Conservation (phyloP, 163 green algal genomes). For the Scenedesmus sp. region DNA sequence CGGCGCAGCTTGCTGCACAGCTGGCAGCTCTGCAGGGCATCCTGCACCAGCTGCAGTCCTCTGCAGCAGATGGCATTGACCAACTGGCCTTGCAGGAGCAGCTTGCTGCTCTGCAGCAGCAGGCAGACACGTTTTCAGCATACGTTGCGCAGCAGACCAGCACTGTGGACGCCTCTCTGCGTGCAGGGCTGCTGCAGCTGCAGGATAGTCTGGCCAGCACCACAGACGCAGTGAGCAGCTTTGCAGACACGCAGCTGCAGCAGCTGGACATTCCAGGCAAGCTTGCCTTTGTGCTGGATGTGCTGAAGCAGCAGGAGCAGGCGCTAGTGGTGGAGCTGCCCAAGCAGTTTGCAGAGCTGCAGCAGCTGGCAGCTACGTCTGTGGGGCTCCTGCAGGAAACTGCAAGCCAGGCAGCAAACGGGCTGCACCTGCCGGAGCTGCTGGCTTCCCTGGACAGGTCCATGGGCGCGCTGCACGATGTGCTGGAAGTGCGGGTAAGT, state of each 20-base stretch:
- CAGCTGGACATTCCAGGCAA: slow-evolving; percentile 37
- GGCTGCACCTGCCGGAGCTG: slow-evolving; percentile 42
- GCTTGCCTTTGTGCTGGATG: slow-evolving; percentile 30
- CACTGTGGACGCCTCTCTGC: slow-evolving; percentile 1
- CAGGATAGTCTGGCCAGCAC: slow-evolving; percentile 29
- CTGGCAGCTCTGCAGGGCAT: slow-evolving; percentile 44
- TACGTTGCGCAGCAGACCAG: not conserved
- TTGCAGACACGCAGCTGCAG: slow-evolving; percentile 32
- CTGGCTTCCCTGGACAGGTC: slow-evolving; percentile 24
- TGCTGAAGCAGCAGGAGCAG: slow-evolving; percentile 39
- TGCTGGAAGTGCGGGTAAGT: slow-evolving; percentile 35
- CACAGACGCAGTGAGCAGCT: slow-evolving; percentile 22
- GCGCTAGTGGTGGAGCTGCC: slow-evolving; percentile 40
- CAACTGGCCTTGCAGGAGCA: slow-evolving; percentile 31
- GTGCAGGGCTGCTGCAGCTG: slow-evolving; percentile 25
- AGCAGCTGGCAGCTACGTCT: slow-evolving; percentile 17
- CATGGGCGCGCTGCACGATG: slow-evolving; percentile 39
- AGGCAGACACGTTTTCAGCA: slow-evolving; percentile 30
- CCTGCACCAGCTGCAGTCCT: slow-evolving; percentile 23
- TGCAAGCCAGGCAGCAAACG: not conserved
- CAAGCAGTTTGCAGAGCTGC: slow-evolving; percentile 46
- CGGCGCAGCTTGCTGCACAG: slow-evolving; percentile 29
- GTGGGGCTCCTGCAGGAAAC: slow-evolving; percentile 32
- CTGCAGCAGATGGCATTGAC: slow-evolving; percentile 35
- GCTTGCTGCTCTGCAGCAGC: slow-evolving; percentile 33